These are phyloP conservation scores for Metarhizium humberi DNA, from an alignment of 2,329 filamentous ascomycete species.

Conservation along the genomic window DNA sequence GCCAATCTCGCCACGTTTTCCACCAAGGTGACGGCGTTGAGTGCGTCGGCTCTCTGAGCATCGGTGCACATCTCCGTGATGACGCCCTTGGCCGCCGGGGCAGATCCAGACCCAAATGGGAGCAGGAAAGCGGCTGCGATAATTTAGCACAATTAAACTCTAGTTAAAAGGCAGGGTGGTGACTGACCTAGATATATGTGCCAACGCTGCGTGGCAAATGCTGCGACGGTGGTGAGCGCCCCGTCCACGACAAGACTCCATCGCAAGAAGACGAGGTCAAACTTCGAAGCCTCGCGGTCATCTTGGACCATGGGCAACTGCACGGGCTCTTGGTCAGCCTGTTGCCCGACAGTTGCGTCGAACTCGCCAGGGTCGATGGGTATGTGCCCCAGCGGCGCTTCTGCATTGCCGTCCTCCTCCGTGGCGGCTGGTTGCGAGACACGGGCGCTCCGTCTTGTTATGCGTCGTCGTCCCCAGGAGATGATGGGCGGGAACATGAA, in stretches of 20 bases:
- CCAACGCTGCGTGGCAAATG: conserved; percentile 54
- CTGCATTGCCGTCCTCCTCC: conserved; percentile 6
- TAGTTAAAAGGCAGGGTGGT: not conserved
- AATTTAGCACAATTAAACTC: no score
- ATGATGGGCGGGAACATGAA: conserved; percentile 46
- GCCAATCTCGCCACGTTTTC: conserved; percentile 58
- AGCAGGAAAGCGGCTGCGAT: conserved; percentile 47
- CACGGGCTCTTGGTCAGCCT: conserved; percentile 36
- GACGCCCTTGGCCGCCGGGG: conserved; percentile 62
- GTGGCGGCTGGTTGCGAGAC: not conserved
- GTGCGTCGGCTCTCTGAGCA: conserved; percentile 52
- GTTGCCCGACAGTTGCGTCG: conserved; percentile 29
- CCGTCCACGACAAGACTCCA: conserved; percentile 59
- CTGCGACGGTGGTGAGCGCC: conserved; percentile 50
- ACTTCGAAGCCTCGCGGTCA: conserved; percentile 41
- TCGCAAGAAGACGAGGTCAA: conserved; percentile 59
- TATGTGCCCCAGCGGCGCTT: conserved; percentile 10
- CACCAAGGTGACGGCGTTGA: conserved; percentile 60
- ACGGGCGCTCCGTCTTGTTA: not conserved
- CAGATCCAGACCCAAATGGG: conserved; percentile 60
- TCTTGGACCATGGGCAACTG: conserved; percentile 16
- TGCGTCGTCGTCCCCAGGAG: conserved; percentile 25
- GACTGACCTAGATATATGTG: conserved; percentile 54
- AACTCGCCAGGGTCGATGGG: conserved; percentile 30
- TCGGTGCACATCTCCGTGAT: conserved; percentile 61